These are phyloP conservation scores for Diaporthe sp. DNA, from an alignment of 2,329 filamentous ascomycete species.

Conservation along the genomic window DNA sequence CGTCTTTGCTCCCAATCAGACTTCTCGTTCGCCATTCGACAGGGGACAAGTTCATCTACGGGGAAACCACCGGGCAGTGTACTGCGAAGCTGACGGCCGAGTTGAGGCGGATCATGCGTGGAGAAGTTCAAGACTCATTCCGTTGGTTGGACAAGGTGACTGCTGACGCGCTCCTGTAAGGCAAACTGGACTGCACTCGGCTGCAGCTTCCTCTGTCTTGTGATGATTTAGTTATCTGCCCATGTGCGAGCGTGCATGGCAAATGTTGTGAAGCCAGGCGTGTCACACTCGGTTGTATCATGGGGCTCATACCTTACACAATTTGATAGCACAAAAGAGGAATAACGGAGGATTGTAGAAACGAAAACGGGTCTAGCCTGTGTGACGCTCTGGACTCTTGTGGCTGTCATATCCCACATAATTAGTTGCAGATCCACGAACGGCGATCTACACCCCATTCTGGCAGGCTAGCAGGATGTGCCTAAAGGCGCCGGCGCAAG, in stretches of 20 bases:
- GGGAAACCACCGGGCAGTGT: constrained; percentile 50
- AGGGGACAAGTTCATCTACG: constrained; percentile 55
- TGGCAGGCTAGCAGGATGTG: background rate
- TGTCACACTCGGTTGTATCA: background rate
- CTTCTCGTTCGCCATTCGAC: constrained; percentile 80
- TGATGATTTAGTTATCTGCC: background rate
- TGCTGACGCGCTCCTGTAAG: constrained; percentile 50
- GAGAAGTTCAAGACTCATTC: constrained; percentile 82
- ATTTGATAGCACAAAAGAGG: background rate
- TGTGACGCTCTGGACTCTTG: background rate
- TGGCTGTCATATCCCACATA: background rate
- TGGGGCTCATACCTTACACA: background rate
- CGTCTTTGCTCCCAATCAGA: constrained; percentile 89
- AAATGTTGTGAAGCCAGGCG: background rate
- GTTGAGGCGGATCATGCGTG: constrained; percentile 88
- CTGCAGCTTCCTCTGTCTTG: background rate
- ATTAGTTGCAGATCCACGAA: background rate
- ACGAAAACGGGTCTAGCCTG: background rate
- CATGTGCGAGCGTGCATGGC: background rate
- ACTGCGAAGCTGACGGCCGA: constrained; percentile 76
- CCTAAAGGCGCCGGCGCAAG: no score
- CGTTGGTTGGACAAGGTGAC: constrained; percentile 74
- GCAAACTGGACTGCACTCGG: background rate
- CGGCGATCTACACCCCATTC: background rate
- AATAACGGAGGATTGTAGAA: background rate